These are phyloP conservation scores for Thymus mandschuricus DNA, from an alignment of 257 asterid species.

Conservation along the genomic window DNA sequence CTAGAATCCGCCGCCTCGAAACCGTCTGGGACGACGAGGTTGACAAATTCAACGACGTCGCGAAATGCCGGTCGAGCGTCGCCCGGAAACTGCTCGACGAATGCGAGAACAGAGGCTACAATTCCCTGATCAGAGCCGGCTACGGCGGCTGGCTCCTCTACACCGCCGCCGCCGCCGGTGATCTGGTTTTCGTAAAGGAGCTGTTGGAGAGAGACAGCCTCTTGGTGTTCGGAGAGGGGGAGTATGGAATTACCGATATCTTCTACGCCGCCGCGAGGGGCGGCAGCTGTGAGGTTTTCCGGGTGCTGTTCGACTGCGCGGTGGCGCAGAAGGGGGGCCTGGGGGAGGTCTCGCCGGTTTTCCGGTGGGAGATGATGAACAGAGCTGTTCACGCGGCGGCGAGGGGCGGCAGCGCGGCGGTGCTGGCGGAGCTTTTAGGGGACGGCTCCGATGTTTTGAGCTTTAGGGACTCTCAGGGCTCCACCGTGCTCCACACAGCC, in stretches of 20 bases:
- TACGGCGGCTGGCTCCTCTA: conserved; percentile 98
- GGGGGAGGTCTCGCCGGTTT: conserved; percentile 50
- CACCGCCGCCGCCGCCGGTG: conserved; percentile 93
- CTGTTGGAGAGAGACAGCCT: conserved; percentile 62
- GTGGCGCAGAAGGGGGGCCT: conserved; percentile 33
- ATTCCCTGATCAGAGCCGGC: conserved; percentile 85
- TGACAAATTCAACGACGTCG: conserved; percentile 53
- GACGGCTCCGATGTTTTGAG: conserved; percentile 64
- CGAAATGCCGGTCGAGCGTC: conserved; percentile 63
- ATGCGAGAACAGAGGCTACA: conserved; percentile 57
- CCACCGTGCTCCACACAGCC: conserved; percentile 83
- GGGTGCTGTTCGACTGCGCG: conserved; percentile 56
- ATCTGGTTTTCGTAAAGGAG: conserved; percentile 58
- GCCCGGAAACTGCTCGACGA: conserved; percentile 64
- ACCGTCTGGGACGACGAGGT: conserved; percentile 78
- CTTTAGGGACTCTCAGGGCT: conserved; percentile 77
- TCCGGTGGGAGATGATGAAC: conserved; percentile 65
- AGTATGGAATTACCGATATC: conserved; percentile 82
- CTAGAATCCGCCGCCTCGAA: conserved; percentile 83
- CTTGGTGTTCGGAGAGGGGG: conserved; percentile 92
- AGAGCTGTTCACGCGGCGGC: conserved; percentile 87
- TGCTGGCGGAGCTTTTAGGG: conserved; percentile 61
- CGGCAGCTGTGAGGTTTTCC: conserved; percentile 58
- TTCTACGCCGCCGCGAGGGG: conserved; percentile 88
- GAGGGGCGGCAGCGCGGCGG: conserved; percentile 78